Evolutionary conservation across 441 rosid genomes (phyloP), one percentile per base, ranked within the genome.

Genomic region (Sinapis alba): DNA sequence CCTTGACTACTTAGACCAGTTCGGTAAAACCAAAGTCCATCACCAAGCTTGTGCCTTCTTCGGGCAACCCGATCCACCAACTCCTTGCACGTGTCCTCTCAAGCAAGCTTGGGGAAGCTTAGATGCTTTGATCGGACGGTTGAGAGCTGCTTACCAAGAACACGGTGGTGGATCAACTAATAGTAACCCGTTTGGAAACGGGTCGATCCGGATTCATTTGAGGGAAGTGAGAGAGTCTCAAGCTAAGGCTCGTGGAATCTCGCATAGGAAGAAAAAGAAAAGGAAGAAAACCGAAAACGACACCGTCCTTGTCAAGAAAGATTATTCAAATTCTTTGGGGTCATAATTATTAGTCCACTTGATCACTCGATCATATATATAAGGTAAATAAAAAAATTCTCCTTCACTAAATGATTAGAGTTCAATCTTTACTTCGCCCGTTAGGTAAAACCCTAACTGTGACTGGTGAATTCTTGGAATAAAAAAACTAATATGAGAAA

Each of bases 51-150:
- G 91, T 59, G 81, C 79, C 34, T 87, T 87, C 79, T 87, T 85
- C 6, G 91, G 91, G 54, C 86, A 84, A 68, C 89, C 87, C 5
- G 83, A 85, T 71, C 91, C 91, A 6, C 86, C 86, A 7, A 86
- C 84, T 9, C 89, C 88, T 10, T 87, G 91, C 64, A 76, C 88
- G 6, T 87, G 91, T 65, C 89, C 91, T n/a, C 80, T 85, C 1
- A 61, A 81, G 65, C 91, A 87, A 78, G 91, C 91, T 5, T 87
- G 91, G 91, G 91, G 91, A 24, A 85, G 89, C 75, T 83, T 87
- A 12, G 91, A 87, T 53, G 88, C 91, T 6, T 81, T 87, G 80
- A 83, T 87, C 78, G 91, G 89, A 69, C 83, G 89, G 28, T 82
- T 87, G 6, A 32, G 90, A 79, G 88, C 90, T 18, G 88, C 90